Evolutionary conservation across 257 asterid species (phyloP), one percentile per base, ranked within the genome.

Genomic region (Forsythia suspensa): DNA sequence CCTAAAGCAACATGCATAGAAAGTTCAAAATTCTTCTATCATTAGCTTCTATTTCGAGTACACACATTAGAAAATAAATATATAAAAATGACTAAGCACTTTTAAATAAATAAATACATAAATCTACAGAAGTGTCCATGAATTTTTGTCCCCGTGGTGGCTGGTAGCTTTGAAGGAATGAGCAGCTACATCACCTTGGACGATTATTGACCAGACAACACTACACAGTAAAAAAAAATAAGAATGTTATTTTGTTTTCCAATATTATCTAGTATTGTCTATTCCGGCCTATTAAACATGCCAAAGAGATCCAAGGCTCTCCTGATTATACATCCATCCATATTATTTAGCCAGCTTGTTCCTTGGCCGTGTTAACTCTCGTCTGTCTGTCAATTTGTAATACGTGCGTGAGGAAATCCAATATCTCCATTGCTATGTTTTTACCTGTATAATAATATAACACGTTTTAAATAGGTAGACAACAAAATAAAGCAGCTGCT

Each of bases 361-460:
- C n/a, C 96, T 91, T 83, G 70, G 96, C 94, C 3, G 91, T 81
- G 67, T 72, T 79, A 44, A 89, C 85, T 87, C 91, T 90, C 29
- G n/a, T 93, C 99, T n/a, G 0, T 93, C 99, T 10, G 97, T 91
- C 80, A 67, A 80, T 81, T 89, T 91, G 91, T 93, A 91, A n/a
- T n/a, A n/a, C n/a, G n/a, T n/a, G 89, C 80, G 73, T 95, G 21
- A 95, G n/a, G 85, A 90, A 95, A 85, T 93, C 99, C 63, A 95
- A 75, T 65, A 93, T 93, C 85, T 95, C 99, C 94, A 93, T 91
- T 18, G 98, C 97, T 29, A 93, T 93, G 85, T 90, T 95, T 81
- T 95, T 95, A 95, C 98, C 99, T 95, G 91, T 80, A 80, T 79
- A 70, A 75, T 40, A 12, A 77, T 2, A 21, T 12, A 13, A 66